These are phyloP conservation scores for Trametes maxima DNA, from an alignment of 768 basidiomycete species.

Conservation along the genomic window DNA sequence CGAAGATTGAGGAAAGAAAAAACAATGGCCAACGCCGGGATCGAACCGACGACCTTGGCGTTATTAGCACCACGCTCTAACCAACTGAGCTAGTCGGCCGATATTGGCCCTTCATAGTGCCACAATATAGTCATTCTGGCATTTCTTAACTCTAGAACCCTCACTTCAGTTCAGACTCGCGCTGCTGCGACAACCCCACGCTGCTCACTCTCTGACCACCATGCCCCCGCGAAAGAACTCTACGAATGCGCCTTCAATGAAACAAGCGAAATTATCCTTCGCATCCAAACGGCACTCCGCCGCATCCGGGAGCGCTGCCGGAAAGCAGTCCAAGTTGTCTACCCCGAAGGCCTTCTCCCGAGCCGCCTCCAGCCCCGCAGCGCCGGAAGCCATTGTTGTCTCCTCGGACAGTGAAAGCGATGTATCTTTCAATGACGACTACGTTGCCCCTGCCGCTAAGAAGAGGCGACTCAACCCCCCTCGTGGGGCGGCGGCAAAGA, in stretches of 20 bases:
- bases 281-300: conserved; percentile 16
- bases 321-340: conserved; percentile 1
- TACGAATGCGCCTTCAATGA: not conserved
- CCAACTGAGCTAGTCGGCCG: conserved; percentile 91
- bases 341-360: not conserved
- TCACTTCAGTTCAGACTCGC: too few species aligned
- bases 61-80: conserved; percentile 91
- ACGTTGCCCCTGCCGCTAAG: not conserved
- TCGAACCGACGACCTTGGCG: conserved; percentile 22
- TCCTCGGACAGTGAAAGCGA: conserved; percentile 12
- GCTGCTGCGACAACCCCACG: too few species aligned
- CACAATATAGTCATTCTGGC: too few species aligned
- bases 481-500: not conserved
- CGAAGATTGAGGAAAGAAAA: not conserved
- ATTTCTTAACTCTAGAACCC: not conserved
- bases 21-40: conserved; percentile 18
- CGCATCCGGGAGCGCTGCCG: not conserved
- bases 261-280: conserved; percentile 18
- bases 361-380: conserved; percentile 9
- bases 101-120: not conserved
- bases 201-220: not conserved
- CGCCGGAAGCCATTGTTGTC: conserved; percentile 9
- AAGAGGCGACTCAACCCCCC: conserved; percentile 7
- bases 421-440: conserved; percentile 6
- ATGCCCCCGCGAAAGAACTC: conserved; percentile 12